Evolutionary conservation across 2,329 filamentous ascomycete species (phyloP), one percentile per base, ranked within the genome.

Genomic region (Geosmithia morbida): DNA sequence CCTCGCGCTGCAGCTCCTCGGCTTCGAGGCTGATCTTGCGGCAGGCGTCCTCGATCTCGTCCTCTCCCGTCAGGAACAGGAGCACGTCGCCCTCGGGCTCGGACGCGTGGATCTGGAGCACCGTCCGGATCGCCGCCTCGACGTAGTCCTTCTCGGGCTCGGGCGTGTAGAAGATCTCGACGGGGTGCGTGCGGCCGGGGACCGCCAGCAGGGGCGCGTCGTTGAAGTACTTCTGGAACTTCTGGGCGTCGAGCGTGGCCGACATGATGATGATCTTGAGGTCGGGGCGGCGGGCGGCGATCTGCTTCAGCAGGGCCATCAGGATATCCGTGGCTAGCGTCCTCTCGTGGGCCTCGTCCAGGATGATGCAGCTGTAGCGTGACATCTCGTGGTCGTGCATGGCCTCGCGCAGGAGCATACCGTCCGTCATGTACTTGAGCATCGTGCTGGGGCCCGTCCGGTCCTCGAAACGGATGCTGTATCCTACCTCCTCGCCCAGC

Each of bases 241-340:
- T 98, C 60, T 95, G 84, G 5, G 92, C 92, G 67, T 98, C 92
- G 48, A 98, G 77, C 10, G 92, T 98, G 51, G 92, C 92, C 60
- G 90, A 97, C 81, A 97, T 98, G 74, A 98, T 92, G 60, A 98
- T 92, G 59, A 98, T 86, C 71, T 98, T 98, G 58, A 98, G 73
- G 63, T 98, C 92, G 3, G 86, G 77, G 50, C 92, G 77, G 57
- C 88, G 79, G 56, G 74, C 66, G 33, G 89, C 81, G 41, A 97
- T 83, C 60, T 94, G 86, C 70, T 98, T 98, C 51, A 98, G 71
- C 50, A 98, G 74, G 48, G 89, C 92, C 85, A 98, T 97, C 49
- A 98, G 73, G 52, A 98, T 92, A 71, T 98, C 92, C 8, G 94
- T 98, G 19, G 90, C 87, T 51, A 98, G 81, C 0, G 92, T 98